Conservation (phyloP, 306 rosid genomes). For the Lablab purpureus region DNA sequence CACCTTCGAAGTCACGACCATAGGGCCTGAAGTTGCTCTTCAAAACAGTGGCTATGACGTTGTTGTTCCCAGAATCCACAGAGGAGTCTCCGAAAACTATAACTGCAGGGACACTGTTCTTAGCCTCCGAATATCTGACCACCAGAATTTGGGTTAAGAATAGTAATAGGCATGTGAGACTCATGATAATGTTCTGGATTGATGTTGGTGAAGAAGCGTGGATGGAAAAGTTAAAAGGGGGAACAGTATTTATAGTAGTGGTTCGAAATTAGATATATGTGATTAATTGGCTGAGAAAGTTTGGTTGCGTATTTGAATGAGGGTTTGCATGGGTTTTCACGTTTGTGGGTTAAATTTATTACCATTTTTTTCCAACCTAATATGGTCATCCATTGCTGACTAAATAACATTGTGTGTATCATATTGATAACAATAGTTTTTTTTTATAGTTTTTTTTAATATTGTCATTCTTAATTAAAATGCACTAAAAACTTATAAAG, state of each 20-base stretch:
- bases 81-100: slow-evolving; percentile 86
- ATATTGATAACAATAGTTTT: too few relatives aligned
- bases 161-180: not conserved
- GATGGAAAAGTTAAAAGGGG: not conserved
- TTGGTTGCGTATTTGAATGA: slow-evolving; percentile 31
- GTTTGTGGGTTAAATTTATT: not conserved
- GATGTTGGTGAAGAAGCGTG: not conserved
- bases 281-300: slow-evolving; percentile 40
- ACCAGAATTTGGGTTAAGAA: not conserved
- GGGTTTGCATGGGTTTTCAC: not conserved
- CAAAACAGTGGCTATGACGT: slow-evolving; percentile 66
- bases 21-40: slow-evolving; percentile 86
- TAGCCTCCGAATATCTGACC: not conserved
- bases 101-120: slow-evolving; percentile 42
- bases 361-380: not conserved
- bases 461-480: not conserved
- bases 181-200: not conserved
- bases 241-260: not conserved
- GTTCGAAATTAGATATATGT: not conserved
- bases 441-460: not conserved
- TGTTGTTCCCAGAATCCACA: slow-evolving; percentile 91
- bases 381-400: not conserved
- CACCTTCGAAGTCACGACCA: slow-evolving; percentile 80
- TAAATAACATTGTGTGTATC: not conserved
- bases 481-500: not conserved